These are phyloP conservation scores for Begonia fuchsioides DNA, from an alignment of 306 rosid genomes.

Conservation along the genomic window DNA sequence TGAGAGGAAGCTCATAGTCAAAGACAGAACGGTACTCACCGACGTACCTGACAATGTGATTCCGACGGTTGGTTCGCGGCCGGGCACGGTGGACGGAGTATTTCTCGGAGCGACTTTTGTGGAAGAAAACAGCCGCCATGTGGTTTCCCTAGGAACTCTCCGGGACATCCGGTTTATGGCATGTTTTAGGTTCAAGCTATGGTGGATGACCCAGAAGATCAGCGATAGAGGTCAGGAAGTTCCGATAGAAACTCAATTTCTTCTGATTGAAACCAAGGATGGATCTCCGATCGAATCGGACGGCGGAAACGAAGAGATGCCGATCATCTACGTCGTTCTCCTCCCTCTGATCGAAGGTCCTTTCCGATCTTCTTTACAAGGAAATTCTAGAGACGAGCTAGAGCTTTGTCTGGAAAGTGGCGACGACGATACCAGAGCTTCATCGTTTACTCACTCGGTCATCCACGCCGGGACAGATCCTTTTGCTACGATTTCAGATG, in stretches of 20 bases:
- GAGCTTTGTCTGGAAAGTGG: conserved; percentile 89
- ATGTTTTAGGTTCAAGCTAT: conserved; percentile 76
- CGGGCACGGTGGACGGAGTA: conserved; percentile 51
- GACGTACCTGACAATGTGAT: conserved; percentile 59
- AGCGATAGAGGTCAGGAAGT: conserved; percentile 58
- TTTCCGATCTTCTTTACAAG: conserved; percentile 68
- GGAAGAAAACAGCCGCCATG: conserved; percentile 43
- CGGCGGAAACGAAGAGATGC: conserved; percentile 23
- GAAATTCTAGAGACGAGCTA: conserved; percentile 33
- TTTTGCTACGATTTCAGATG: conserved; percentile 35
- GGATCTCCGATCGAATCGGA: conserved; percentile 64
- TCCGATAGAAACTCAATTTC: conserved; percentile 80
- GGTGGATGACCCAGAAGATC: conserved; percentile 99
- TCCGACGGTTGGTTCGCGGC: conserved; percentile 37
- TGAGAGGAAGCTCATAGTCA: conserved; percentile 48
- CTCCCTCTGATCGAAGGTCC: conserved; percentile 68
- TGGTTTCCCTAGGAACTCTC: conserved; percentile 39
- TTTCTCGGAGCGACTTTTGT: conserved; percentile 47
- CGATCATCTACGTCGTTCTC: conserved; percentile 50
- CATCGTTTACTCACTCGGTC: conserved; percentile 52
- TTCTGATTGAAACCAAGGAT: conserved; percentile 48
- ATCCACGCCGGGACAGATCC: conserved; percentile 62
- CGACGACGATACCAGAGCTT: conserved; percentile 37
- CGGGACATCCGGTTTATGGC: conserved; percentile 58
- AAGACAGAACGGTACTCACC: conserved; percentile 48